Evolutionary conservation across 306 rosid genomes (phyloP).

Genomic region (Adenanthera pavonina): DNA sequence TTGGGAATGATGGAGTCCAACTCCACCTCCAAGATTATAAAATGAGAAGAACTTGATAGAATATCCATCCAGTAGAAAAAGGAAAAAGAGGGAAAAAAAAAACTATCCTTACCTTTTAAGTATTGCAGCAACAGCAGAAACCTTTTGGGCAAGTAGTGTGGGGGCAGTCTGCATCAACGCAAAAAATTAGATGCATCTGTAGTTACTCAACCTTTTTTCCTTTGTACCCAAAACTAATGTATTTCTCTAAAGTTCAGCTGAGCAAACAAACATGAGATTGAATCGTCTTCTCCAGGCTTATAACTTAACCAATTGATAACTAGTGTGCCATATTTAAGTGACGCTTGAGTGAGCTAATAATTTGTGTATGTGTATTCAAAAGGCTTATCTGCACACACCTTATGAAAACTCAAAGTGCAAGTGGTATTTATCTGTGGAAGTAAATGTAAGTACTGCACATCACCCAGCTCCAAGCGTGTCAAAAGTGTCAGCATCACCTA

Average conservation of each 20-base stretch:
- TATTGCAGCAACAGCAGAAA: constrained; percentile 67
- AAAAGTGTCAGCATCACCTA: constrained; percentile 93
- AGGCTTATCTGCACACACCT: constrained; percentile 52
- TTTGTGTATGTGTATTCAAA: neutral
- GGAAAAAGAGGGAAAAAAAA: constrained; percentile 12
- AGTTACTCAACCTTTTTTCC: constrained; percentile 22
- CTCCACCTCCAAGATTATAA: constrained; percentile 27
- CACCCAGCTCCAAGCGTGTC: constrained; percentile 93
- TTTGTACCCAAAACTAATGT: neutral
- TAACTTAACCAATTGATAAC: constrained; percentile 4
- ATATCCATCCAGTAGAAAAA: constrained; percentile 21
- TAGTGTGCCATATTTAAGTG: neutral
- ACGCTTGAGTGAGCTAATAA: neutral
- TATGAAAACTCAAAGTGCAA: constrained; percentile 76
- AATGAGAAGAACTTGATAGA: constrained; percentile 18
- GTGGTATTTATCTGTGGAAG: constrained; percentile 80
- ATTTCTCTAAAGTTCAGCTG: constrained; percentile 35
- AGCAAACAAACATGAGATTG: constrained; percentile 29
- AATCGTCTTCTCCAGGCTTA: constrained; percentile 22
- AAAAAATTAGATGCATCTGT: constrained; percentile 27
- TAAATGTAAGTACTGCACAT: constrained; percentile 73
- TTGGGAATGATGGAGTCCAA: constrained; percentile 9
- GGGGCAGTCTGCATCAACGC: constrained; percentile 72
- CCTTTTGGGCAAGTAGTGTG: constrained; percentile 67
- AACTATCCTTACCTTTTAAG: constrained; percentile 64